phyloP scores from a whole-genome alignment of 2,329 filamentous ascomycete genomes.

The Simplicillium aogashimaense region DNA sequence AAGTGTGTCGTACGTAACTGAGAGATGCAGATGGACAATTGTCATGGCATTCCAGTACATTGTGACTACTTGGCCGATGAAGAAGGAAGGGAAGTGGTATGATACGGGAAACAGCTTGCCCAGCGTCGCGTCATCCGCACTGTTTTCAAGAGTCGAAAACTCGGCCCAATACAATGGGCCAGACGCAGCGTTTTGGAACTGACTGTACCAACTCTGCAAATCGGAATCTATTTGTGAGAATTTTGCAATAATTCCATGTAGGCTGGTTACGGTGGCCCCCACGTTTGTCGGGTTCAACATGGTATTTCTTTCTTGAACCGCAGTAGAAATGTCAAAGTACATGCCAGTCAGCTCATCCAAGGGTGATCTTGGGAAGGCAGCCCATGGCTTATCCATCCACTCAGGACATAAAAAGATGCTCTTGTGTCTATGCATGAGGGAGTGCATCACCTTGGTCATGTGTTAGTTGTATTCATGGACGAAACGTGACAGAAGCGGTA shows the following conservation, averaged over 20 bases:
- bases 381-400: conserved; percentile 5
- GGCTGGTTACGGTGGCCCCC: too few species aligned
- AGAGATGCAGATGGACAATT: conserved; percentile 3
- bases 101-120: conserved; percentile 6
- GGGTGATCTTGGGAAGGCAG: conserved; percentile 5
- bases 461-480: not conserved
- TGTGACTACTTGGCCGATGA: conserved; percentile 4
- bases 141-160: conserved; percentile 2
- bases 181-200: not conserved
- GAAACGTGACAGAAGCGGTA: not conserved
- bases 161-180: conserved; percentile 4
- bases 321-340: conserved; percentile 1
- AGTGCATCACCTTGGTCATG: not conserved
- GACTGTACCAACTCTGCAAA: not conserved
- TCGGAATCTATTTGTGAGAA: not conserved
- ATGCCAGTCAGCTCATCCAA: conserved; percentile 5
- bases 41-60: conserved; percentile 6
- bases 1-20: conserved; percentile 2
- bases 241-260: not conserved
- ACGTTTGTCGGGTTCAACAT: too few species aligned
- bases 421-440: conserved; percentile 1
- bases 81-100: conserved; percentile 2
- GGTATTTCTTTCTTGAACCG: not conserved
- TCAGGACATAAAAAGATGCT: conserved; percentile 2
- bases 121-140: not conserved